phyloP scores from a whole-genome alignment of 2,329 filamentous ascomycete genomes.

The Phaeosphaeria sp. region DNA sequence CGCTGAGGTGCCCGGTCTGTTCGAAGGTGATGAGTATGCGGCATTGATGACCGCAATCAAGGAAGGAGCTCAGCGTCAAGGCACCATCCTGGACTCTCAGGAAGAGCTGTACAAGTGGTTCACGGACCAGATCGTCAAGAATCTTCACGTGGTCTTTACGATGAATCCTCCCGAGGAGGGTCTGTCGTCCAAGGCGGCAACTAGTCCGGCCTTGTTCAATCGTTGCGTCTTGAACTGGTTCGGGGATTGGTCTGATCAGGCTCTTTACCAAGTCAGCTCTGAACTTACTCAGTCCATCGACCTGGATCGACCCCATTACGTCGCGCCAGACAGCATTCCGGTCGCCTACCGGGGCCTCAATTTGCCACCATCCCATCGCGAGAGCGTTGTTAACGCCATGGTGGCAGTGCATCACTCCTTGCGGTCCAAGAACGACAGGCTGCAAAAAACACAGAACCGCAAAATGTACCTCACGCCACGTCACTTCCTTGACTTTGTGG shows the following conservation, averaged over 20 bases:
- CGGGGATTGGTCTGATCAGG: constrained; percentile 99
- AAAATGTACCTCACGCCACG: constrained; percentile 92
- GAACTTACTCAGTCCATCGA: constrained; percentile 97
- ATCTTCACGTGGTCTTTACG: constrained; percentile 97
- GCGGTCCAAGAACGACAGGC: constrained; percentile 84
- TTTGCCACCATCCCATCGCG: constrained; percentile 87
- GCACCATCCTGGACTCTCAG: constrained; percentile 91
- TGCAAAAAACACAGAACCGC: constrained; percentile 91
- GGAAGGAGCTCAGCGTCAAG: constrained; percentile 95
- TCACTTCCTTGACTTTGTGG: constrained; percentile 97
- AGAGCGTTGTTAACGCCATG: constrained; percentile 96
- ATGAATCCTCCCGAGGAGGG: constrained; percentile 99
- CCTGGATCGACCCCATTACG: constrained; percentile 85
- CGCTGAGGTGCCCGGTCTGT: constrained; percentile 97
- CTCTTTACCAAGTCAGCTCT: constrained; percentile 94
- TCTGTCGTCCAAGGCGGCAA: constrained; percentile 93
- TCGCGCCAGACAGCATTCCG: constrained; percentile 87
- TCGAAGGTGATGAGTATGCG: constrained; percentile 98
- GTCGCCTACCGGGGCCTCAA: constrained; percentile 87
- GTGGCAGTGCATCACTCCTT: constrained; percentile 98
- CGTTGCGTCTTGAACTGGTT: constrained; percentile 99
- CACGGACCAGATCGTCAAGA: constrained; percentile 98
- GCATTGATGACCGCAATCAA: constrained; percentile 99
- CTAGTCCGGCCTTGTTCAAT: constrained; percentile 98
- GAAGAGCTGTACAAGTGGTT: constrained; percentile 99